These are phyloP conservation scores for Globisporangium perplexum DNA, from an alignment of 352 stramenopile genomes.

Conservation along the genomic window DNA sequence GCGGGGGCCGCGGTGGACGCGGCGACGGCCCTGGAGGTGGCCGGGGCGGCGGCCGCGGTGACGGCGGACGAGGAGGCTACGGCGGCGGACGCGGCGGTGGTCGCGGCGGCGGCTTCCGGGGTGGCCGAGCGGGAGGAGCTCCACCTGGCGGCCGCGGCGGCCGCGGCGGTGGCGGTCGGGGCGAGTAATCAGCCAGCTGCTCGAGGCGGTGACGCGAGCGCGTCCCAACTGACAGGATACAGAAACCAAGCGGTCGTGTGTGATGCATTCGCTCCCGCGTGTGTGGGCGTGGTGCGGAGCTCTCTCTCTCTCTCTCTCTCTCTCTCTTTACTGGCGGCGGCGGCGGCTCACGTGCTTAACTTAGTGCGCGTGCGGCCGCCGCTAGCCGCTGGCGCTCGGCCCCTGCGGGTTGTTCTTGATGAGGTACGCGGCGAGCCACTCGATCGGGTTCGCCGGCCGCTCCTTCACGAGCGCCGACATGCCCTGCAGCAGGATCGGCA, in stretches of 20 bases:
- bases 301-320: neutral
- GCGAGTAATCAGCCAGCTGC: constrained; percentile 1
- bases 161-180: constrained; percentile 15
- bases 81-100: constrained; percentile 33
- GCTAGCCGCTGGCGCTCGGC: constrained; percentile 30
- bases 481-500: constrained; percentile 97
- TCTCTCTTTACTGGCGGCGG: too few species aligned
- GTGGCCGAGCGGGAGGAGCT: constrained; percentile 13
- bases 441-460: constrained; percentile 94
- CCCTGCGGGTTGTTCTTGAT: constrained; percentile 96
- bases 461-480: constrained; percentile 98
- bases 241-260: neutral
- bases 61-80: constrained; percentile 32
- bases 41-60: constrained; percentile 10
- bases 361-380: neutral
- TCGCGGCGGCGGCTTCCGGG: constrained; percentile 19
- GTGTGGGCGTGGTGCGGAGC: too few species aligned
- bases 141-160: constrained; percentile 17
- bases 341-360: neutral
- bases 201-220: too few species aligned
- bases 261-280: neutral
- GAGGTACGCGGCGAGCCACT: constrained; percentile 96
- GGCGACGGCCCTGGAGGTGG: constrained; percentile 18
- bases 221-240: neutral
- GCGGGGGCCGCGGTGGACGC: constrained; percentile 5